Conservation (phyloP, 441 rosid genomes). For the Syzygium syzygioides region DNA sequence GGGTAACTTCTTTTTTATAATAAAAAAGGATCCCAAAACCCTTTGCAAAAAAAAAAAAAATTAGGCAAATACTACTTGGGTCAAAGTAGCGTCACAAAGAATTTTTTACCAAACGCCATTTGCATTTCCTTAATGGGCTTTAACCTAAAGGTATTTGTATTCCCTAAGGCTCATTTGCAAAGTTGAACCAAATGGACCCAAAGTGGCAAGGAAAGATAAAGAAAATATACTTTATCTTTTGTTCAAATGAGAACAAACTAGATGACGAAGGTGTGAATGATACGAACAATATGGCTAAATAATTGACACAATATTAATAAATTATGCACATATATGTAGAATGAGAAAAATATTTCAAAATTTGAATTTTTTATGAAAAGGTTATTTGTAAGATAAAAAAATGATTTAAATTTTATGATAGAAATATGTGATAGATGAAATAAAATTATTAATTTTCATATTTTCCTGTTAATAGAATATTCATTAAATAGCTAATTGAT, state of each 20-base stretch:
- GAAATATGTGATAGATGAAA: neutral
- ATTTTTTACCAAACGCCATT: too few species aligned
- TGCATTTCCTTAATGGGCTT: too few species aligned
- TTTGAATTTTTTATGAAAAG: neutral
- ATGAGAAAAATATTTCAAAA: neutral
- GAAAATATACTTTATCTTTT: neutral
- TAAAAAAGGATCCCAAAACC: too few species aligned
- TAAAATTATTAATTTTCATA: neutral
- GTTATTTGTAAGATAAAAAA: neutral
- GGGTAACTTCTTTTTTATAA: too few species aligned
- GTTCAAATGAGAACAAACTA: neutral
- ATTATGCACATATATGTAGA: neutral
- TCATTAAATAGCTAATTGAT: neutral
- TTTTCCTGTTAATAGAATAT: neutral
- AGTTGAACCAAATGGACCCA: neutral
- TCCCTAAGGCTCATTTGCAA: too few species aligned
- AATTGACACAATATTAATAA: neutral
- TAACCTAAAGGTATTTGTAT: too few species aligned
- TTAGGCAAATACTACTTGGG: too few species aligned
- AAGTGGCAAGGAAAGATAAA: neutral
- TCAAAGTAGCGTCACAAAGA: too few species aligned
- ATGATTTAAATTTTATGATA: neutral
- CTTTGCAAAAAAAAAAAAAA: too few species aligned
- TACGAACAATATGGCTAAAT: neutral
- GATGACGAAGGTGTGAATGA: neutral